Conservation (phyloP, 2,329 filamentous ascomycete species). For the Xylogone sp. region DNA sequence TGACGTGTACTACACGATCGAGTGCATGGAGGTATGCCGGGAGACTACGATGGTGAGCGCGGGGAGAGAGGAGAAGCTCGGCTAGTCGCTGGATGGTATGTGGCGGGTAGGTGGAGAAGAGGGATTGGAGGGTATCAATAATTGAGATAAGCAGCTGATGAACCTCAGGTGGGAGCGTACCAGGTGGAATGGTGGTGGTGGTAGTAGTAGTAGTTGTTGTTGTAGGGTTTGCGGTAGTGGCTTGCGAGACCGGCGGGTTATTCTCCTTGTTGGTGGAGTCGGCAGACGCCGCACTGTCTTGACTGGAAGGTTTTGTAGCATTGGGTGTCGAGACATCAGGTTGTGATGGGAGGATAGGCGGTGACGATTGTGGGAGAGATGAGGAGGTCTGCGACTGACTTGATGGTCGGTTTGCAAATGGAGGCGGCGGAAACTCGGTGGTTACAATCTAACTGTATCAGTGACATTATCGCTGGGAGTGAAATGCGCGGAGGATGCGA, state of each 20-base stretch:
- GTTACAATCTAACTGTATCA: constrained; percentile 59
- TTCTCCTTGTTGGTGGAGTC: constrained; percentile 69
- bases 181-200: constrained; percentile 21
- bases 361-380: constrained; percentile 39
- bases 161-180: constrained; percentile 60
- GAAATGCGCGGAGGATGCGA: constrained; percentile 3
- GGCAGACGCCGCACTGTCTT: constrained; percentile 10
- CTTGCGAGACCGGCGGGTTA: constrained; percentile 41
- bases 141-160: constrained; percentile 59
- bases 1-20: constrained; percentile 86
- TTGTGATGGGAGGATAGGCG: constrained; percentile 61
- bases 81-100: constrained; percentile 91
- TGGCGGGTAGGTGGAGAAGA: constrained; percentile 73
- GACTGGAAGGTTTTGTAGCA: constrained; percentile 20
- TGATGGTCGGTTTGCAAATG: constrained; percentile 39
- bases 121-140: constrained; percentile 53
- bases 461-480: not conserved
- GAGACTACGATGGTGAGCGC: constrained; percentile 74
- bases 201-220: not conserved
- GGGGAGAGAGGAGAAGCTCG: constrained; percentile 77
- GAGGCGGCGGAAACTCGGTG: constrained; percentile 68
- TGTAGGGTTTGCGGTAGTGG: constrained; percentile 20
- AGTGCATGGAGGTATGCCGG: constrained; percentile 86
- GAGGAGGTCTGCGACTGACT: constrained; percentile 39
- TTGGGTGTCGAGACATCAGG: constrained; percentile 44